Evolutionary conservation across 1,139 yeast genomes (phyloP), one percentile per base, ranked within the genome.

Genomic region (Taphrina flavorubra): DNA sequence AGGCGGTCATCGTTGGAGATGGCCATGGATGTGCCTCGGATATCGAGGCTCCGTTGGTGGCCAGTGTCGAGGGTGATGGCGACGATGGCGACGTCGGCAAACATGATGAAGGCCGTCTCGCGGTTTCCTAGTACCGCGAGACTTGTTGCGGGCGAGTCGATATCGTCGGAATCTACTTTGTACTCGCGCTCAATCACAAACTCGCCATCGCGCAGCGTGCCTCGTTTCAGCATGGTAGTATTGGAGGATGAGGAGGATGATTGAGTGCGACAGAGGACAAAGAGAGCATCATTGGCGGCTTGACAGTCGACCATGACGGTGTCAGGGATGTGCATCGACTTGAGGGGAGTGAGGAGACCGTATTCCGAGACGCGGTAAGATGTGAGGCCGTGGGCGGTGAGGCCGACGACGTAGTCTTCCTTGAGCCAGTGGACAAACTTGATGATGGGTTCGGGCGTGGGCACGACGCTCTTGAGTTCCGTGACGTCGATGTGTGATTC

Each of bases 401-500:
- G 40, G 13, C 59, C 59, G 16, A 62, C 37, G 42, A 62, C 14
- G 51, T 31, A 53, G 51, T 51, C 51, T 4, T 51, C 66, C 31
- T 51, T 62, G 34, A 16, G 20, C 39, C 47, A 42, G 1, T 44
- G 51, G 34, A 62, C 18, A 46, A 62, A 55, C 46, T 62, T 62
- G n/a, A 39, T 25, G 34, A 62, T 18, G 5, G 66, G 58, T 8
- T 51, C 53, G 18, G 34, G 37, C 20, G 57, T 47, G 8, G 58
- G 59, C 20, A 62, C 47, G 34, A 62, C 58, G 18, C 37, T 16
- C 20, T 55, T 44, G 46, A 62, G 36, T 16, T 53, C 49, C 14
- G 49, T 40, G 16, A 51, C 59, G 42, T 62, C 66, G 14, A 55
- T 31, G n/a, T 42, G 51, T 6, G 66, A 49, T 39, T 62, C 66